A percentile compares a stretch with the other conserved stretches of the same genome.
phyloP scores from a whole-genome alignment of 192 early-diverging fungal genomes.

The Obelidium mucronatum region DNA sequence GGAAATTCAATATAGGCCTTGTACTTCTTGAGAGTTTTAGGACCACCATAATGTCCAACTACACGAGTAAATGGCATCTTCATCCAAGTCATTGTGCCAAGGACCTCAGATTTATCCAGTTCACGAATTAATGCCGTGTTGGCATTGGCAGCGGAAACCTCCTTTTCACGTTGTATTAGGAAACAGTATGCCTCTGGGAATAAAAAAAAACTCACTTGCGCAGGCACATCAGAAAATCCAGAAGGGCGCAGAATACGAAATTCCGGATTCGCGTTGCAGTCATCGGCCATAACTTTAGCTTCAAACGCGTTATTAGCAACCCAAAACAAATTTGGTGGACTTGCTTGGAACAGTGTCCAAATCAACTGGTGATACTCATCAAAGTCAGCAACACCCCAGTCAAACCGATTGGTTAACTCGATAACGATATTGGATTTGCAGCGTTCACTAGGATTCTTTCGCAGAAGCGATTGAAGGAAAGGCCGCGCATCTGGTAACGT shows the following conservation, averaged over 20 bases:
- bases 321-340: conserved; percentile 22
- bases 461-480: conserved; percentile 25
- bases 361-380: conserved; percentile 32
- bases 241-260: conserved; percentile 32
- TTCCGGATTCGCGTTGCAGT: conserved; percentile 22
- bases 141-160: neutral
- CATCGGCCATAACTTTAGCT: conserved; percentile 36
- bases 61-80: conserved; percentile 25
- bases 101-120: conserved; percentile 26
- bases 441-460: conserved; percentile 18
- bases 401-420: conserved; percentile 32
- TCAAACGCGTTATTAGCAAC: conserved; percentile 38
- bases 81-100: conserved; percentile 6
- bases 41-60: conserved; percentile 38
- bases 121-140: conserved; percentile 23
- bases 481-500: conserved; percentile 32
- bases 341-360: conserved; percentile 22
- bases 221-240: conserved; percentile 25
- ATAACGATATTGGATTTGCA: conserved; percentile 32
- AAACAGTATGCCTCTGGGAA: neutral
- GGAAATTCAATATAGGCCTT: conserved; percentile 35
- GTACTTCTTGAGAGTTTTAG: conserved; percentile 25
- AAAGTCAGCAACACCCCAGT: conserved; percentile 33
- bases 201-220: neutral
- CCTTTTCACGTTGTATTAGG: neutral